Conservation (phyloP, 805 yeast species). For the Ogataea nitratoaversa region DNA sequence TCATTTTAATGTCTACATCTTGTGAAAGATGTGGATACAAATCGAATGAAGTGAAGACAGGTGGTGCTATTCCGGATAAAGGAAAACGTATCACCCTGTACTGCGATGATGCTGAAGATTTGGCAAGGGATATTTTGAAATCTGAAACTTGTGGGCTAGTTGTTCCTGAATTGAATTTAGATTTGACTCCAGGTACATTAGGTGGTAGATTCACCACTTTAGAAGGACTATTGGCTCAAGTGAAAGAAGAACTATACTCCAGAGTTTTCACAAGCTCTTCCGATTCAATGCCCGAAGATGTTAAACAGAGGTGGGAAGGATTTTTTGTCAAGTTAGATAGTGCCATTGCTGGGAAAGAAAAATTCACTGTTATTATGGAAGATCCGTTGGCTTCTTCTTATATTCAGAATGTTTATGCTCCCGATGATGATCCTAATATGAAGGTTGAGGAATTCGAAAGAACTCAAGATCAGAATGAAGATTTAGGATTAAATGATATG, state of each 20-base stretch:
- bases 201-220: slow-evolving; percentile 98
- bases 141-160: slow-evolving; percentile 86
- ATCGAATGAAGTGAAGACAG: slow-evolving; percentile 97
- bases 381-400: slow-evolving; percentile 96
- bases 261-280: slow-evolving; percentile 83
- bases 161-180: slow-evolving; percentile 85
- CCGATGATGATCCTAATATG: slow-evolving; percentile 97
- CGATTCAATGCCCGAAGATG: slow-evolving; percentile 81
- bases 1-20: slow-evolving; percentile 89
- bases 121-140: slow-evolving; percentile 90
- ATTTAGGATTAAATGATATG: slow-evolving; percentile 71
- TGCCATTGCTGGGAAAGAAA: slow-evolving; percentile 76
- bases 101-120: slow-evolving; percentile 86
- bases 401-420: slow-evolving; percentile 97
- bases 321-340: slow-evolving; percentile 72
- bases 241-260: slow-evolving; percentile 79
- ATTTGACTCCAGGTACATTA: slow-evolving; percentile 90
- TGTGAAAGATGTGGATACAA: slow-evolving; percentile 94
- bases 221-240: slow-evolving; percentile 89
- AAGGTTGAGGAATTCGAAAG: slow-evolving; percentile 84
- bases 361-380: slow-evolving; percentile 82
- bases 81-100: slow-evolving; percentile 72
- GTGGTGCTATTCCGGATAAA: slow-evolving; percentile 88
- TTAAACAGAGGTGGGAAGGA: slow-evolving; percentile 75
- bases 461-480: slow-evolving; percentile 85